phyloP scores from a whole-genome alignment of 73 alveolate species.

The Paramecium primaurelia region DNA sequence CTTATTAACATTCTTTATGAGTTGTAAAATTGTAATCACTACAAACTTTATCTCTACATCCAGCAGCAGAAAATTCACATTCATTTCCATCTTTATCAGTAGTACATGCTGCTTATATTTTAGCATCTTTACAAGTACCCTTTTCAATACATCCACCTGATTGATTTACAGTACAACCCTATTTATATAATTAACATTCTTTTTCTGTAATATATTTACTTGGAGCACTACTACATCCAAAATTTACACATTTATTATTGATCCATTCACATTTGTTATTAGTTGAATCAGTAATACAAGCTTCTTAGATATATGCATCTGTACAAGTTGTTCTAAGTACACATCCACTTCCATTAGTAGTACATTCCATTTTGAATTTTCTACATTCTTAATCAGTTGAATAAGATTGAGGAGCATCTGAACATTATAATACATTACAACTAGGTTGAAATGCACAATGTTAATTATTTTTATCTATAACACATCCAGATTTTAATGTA shows the following conservation, averaged over 20 bases:
- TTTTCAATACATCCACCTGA: constrained; percentile 11
- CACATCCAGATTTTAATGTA: not conserved
- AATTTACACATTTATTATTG: not conserved
- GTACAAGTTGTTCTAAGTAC: not conserved
- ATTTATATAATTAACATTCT: not conserved
- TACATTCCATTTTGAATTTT: not conserved
- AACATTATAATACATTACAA: not conserved
- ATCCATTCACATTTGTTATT: constrained; percentile 21
- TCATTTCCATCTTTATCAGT: constrained; percentile 31
- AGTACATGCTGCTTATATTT: constrained; percentile 20
- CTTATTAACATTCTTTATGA: not conserved
- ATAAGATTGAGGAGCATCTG: not conserved
- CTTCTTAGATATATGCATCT: not conserved
- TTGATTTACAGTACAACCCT: constrained; percentile 14
- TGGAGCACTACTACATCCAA: constrained; percentile 5
- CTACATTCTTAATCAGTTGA: not conserved
- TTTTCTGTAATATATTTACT: not conserved
- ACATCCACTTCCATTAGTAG: constrained; percentile 36
- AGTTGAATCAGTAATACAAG: not conserved
- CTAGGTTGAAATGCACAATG: constrained; percentile 2
- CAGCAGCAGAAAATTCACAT: not conserved
- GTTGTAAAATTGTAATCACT: not conserved
- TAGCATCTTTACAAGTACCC: constrained; percentile 34
- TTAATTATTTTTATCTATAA: not conserved
- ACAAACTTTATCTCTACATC: constrained; percentile 37